Evolutionary conservation across 2,329 filamentous ascomycete genomes (phyloP).

Genomic region (Boeremia lycopersici): DNA sequence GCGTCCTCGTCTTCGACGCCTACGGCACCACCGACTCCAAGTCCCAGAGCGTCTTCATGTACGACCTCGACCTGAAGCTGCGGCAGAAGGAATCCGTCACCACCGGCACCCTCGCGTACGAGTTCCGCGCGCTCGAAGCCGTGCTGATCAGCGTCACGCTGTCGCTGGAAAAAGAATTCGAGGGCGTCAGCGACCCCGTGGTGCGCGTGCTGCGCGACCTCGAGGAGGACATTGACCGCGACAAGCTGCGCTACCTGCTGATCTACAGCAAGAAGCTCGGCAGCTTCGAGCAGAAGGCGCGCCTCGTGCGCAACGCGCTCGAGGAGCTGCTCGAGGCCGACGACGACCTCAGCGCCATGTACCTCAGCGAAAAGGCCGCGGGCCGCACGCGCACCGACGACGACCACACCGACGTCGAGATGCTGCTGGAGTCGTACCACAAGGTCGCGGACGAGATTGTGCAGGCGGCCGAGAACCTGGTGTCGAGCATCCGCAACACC

Average conservation of each 20-base stretch:
- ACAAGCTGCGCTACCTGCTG: conserved; percentile 87
- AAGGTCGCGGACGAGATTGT: conserved; percentile 98
- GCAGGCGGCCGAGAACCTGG: conserved; percentile 89
- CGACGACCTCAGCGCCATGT: conserved; percentile 94
- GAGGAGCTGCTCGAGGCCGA: conserved; percentile 95
- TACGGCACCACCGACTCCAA: conserved; percentile 95
- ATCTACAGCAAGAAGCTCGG: conserved; percentile 95
- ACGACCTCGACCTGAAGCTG: conserved; percentile 91
- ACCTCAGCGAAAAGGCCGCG: conserved; percentile 84
- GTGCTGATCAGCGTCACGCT: conserved; percentile 92
- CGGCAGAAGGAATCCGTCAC: conserved; percentile 72
- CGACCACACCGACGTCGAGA: conserved; percentile 95
- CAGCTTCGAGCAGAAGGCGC: conserved; percentile 96
- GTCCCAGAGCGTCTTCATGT: conserved; percentile 96
- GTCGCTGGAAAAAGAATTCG: conserved; percentile 91
- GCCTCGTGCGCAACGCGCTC: conserved; percentile 90
- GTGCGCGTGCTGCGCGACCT: conserved; percentile 86
- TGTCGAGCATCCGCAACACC: conserved; percentile 94
- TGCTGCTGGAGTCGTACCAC: conserved; percentile 95
- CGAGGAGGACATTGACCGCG: conserved; percentile 94
- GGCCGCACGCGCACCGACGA: conserved; percentile 76
- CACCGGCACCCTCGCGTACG: conserved; percentile 74
- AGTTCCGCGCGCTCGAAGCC: conserved; percentile 93
- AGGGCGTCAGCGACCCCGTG: conserved; percentile 89
- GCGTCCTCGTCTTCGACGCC: conserved; percentile 93